Base-by-base conservation (phyloP, 2,329 filamentous ascomycete species). In the Cladosporium colombiae region DNA sequence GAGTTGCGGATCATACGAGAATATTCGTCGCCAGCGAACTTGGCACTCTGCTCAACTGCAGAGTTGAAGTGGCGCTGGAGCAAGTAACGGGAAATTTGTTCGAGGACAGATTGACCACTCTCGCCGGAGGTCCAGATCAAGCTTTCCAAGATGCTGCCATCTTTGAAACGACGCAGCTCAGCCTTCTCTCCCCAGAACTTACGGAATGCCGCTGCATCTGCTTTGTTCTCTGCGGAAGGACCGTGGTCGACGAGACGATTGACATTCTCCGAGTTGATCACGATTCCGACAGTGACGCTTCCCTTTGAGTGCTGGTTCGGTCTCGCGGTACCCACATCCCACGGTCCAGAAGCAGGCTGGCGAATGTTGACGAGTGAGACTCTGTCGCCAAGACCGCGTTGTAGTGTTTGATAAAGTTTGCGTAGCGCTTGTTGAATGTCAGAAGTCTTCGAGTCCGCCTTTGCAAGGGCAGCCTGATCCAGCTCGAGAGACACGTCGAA, bases 161-260 rank as follows among this genome's bases (percentile, higher is more conserved):
- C 93, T 73, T 93, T 96, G 82, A 99, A 99, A 23, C 95, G 91
- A 69, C 95, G 88, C 55, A 99, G 83, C 77, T 99, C 95, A 1
- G 95, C 87, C 76, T 95, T 96, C 11, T 94, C 90, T 7, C 94
- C 95, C 95, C 96, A 99, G 76, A 99, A 98, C 37, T 89, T 87
- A 40, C 92, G 91, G 77, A 97, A 99, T 35, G 84, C 85, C 11
- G 88, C 88, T 27, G 93, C 90, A 69, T 92, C 91, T 69, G 90
- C 88, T 77, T 94, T 93, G 67, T 95, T 86, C 74, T 98, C 93
- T 1, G 92, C 91, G 0, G 89, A 81, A 5, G 95, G 95, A 0
- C 95, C 95, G 75, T 93, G 91, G 70, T 99, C 95, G 68, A 97
- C 91, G 56, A 89, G 85, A 35, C 93, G 89, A 64, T 85, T 82